Base-by-base conservation (phyloP, 441 rosid genomes). In the Erysimum pusillum region DNA sequence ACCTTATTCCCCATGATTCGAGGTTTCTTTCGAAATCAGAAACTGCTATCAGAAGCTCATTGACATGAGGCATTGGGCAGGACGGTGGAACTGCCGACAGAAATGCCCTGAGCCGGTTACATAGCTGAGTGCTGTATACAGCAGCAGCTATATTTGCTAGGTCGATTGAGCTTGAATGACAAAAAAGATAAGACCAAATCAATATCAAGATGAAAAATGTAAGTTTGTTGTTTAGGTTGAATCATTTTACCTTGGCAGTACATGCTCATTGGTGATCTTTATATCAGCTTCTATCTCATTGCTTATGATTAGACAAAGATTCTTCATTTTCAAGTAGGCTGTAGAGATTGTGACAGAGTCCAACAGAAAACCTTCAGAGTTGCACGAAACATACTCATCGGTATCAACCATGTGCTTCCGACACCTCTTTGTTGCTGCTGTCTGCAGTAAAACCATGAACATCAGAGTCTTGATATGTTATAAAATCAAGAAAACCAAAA, bases 11-110 rank as follows among this genome's bases (percentile, higher is more conserved):
- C 99, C 98, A 96, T 17, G 81, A 83, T 68, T 87, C 90, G 51
- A 93, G 94, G 79, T 90, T 85, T 75, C 96, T 82, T 67, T 96
- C 97, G 46, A 93, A 86, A 81, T 93, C 97, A 39, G 97, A 89
- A 76, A 89, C 83, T 69, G 96, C 94, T 69, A 87, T 81, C 64
- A 96, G 73, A 79, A 96, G 96, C 69, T 93, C 98, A 73, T 90
- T 93, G 69, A 93, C 97, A 78, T 91, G 91, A 13, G 88, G 87
- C 75, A 80, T 85, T 17, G 97, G 98, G 74, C 97, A 83, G 22
- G 97, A 84, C 60, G 99, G 97, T 77, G 99, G 96, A 82, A 94
- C 89, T 80, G 92, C 92, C 72, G 94, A 86, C 44, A 96, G 87
- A 81, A 96, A 93, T 73, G 80, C 79, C 57, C 88, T 87, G 76